Percentiles rank a stretch among this genome's conserved stretches.
Conservation (phyloP, 768 basidiomycete species). For the Rickenella mellea region DNA sequence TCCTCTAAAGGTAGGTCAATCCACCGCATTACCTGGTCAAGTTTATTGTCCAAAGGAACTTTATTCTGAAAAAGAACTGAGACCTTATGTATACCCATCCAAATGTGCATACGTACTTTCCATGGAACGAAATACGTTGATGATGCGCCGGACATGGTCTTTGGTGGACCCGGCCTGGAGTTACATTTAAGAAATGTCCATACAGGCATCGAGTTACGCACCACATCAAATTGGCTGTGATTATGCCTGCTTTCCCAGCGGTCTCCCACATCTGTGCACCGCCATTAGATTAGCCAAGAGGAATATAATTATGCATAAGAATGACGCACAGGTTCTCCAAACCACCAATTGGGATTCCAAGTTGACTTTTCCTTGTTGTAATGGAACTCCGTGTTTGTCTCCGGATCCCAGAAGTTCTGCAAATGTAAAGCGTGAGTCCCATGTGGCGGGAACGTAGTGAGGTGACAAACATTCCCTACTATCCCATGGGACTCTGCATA, state of each 20-base stretch:
- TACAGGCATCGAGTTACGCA: constrained; percentile 23
- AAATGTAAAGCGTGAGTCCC: neutral
- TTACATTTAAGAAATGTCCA: neutral
- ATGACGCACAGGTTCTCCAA: constrained; percentile 69
- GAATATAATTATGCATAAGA: constrained; percentile 3
- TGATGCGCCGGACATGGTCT: constrained; percentile 50
- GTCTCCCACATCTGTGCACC: constrained; percentile 80
- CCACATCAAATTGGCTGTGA: constrained; percentile 91
- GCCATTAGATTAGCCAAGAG: neutral
- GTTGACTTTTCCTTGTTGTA: constrained; percentile 55
- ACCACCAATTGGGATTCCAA: constrained; percentile 75
- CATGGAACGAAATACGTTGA: constrained; percentile 77
- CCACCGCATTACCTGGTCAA: constrained; percentile 73
- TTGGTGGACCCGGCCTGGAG: constrained; percentile 73
- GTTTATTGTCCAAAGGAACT: constrained; percentile 58
- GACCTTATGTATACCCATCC: neutral
- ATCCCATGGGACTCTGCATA: constrained; percentile 89
- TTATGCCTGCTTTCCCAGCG: constrained; percentile 57
- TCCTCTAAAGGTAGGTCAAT: constrained; percentile 64
- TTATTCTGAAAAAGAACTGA: constrained; percentile 31
- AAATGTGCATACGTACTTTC: constrained; percentile 33
- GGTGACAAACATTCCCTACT: constrained; percentile 65
- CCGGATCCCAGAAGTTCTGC: constrained; percentile 85
- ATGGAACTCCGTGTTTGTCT: constrained; percentile 49
- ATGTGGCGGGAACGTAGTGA: neutral